phyloP scores from a whole-genome alignment of 2,329 filamentous ascomycete genomes.

The Seiridium cupressi region DNA sequence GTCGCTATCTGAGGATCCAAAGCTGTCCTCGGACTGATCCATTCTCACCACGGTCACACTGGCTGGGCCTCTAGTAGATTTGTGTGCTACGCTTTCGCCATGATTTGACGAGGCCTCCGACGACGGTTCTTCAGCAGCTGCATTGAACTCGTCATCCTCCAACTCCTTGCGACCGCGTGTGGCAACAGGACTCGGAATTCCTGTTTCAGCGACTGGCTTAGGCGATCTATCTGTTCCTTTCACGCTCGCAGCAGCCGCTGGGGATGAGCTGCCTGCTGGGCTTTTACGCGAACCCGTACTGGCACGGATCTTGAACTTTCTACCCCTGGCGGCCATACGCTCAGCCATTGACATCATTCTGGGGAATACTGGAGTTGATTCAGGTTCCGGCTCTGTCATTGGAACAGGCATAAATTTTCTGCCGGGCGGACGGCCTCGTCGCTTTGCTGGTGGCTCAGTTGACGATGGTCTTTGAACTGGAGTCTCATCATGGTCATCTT shows the following conservation, averaged over 20 bases:
- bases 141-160: not conserved
- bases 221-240: not conserved
- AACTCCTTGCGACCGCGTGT: not conserved
- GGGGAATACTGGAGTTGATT: conserved; percentile 1
- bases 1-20: not conserved
- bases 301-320: conserved; percentile 48
- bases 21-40: conserved; percentile 14
- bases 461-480: not conserved
- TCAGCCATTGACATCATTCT: conserved; percentile 55
- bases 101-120: not conserved
- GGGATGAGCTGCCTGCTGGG: not conserved
- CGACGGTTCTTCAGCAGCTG: not conserved
- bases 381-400: not conserved
- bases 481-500: conserved; percentile 5
- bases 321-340: conserved; percentile 53
- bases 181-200: not conserved
- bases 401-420: conserved; percentile 8
- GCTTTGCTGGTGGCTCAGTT: conserved; percentile 14
- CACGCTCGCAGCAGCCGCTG: not conserved
- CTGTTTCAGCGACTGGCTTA: not conserved
- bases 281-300: conserved; percentile 1
- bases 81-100: not conserved
- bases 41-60: conserved; percentile 31
- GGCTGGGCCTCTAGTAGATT: not conserved
- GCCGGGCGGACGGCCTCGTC: conserved; percentile 32